phyloP scores from a whole-genome alignment of 2,329 filamentous ascomycete genomes.

The Fusarium sp. region DNA sequence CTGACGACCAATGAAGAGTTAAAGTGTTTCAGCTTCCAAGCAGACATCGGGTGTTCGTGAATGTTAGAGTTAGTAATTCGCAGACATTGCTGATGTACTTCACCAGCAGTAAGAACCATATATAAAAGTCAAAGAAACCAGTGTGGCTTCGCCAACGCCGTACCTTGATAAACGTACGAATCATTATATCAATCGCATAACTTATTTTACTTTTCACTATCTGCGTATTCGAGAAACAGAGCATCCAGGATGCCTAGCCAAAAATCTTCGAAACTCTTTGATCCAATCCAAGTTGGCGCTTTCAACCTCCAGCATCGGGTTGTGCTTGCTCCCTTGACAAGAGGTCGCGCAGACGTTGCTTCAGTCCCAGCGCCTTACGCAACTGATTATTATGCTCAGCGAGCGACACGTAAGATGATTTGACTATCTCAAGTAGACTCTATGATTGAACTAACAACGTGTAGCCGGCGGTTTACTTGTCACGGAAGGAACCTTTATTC shows the following conservation, averaged over 20 bases:
- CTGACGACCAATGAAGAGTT: not conserved
- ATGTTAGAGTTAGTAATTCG: not conserved
- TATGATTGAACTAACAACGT: rapidly evolving
- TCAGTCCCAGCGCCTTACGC: slow-evolving; percentile 40
- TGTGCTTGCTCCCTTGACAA: slow-evolving; percentile 68
- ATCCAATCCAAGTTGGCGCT: slow-evolving; percentile 54
- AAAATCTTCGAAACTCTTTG: slow-evolving; percentile 50
- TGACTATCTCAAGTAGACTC: rapidly evolving
- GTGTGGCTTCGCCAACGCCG: not conserved
- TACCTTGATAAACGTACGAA: not conserved
- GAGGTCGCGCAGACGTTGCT: slow-evolving; percentile 57
- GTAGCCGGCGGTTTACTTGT: slow-evolving; percentile 56
- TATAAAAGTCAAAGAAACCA: not conserved
- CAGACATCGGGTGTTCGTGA: not conserved
- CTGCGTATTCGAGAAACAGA: not conserved
- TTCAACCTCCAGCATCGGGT: slow-evolving; percentile 56
- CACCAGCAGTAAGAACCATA: not conserved
- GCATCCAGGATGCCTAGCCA: not conserved
- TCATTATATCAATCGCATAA: not conserved
- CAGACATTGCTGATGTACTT: not conserved
- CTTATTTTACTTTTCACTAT: not conserved
- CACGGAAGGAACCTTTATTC: slow-evolving; percentile 58
- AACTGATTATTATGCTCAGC: slow-evolving; percentile 61
- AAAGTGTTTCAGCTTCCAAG: not conserved
- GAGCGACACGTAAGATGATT: slow-evolving; percentile 47